Conservation (phyloP, 148 eudicot species). For the Rheum nobile region DNA sequence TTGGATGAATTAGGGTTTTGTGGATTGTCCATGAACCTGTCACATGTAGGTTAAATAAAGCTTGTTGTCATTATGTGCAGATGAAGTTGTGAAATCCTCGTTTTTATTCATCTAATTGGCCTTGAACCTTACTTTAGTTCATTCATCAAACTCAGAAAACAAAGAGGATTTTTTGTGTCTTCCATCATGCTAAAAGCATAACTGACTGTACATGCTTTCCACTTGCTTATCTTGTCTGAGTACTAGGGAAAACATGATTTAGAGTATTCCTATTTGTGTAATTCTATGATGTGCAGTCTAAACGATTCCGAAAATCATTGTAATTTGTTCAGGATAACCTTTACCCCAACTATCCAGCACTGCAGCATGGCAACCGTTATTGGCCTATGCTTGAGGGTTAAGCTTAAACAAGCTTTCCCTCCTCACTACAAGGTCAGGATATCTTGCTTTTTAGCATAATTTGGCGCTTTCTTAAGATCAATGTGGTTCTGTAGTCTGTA, state of each 20-base stretch:
- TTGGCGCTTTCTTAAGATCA: no score
- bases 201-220: not conserved
- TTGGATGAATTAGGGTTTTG: not conserved
- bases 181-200: not conserved
- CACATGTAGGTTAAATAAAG: not conserved
- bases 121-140: no score
- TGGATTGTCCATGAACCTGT: not conserved
- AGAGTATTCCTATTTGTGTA: no score
- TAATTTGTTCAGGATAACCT: constrained; percentile 51
- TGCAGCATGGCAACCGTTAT: constrained; percentile 92
- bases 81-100: not conserved
- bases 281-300: no score
- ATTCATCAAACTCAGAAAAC: not conserved
- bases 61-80: not conserved
- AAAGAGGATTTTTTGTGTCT: not conserved
- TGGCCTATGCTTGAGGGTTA: constrained; percentile 81
- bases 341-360: constrained; percentile 86
- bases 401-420: constrained; percentile 63
- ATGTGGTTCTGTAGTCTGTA: no score
- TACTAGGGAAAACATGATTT: no score
- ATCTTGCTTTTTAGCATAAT: no score
- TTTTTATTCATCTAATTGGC: not conserved
- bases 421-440: constrained; percentile 72
- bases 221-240: not conserved
- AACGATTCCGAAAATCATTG: no score